These are phyloP conservation scores for Salix dunnii DNA, from an alignment of 345 rosid genomes.

Conservation along the genomic window DNA sequence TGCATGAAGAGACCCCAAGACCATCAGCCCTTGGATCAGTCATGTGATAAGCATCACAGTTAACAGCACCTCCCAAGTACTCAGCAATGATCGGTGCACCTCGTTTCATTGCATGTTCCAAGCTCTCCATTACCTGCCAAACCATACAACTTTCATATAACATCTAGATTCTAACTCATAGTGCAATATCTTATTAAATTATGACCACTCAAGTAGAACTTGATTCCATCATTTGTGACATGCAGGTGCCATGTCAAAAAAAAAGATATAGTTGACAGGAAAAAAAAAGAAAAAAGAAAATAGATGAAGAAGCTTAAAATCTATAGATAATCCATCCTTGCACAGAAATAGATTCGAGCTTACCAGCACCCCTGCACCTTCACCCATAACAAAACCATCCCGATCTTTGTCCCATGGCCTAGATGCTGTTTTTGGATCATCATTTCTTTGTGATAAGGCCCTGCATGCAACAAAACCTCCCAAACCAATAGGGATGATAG, in stretches of 20 bases:
- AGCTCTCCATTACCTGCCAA: slow-evolving; percentile 88
- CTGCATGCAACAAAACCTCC: slow-evolving; percentile 98
- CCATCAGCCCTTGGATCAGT: slow-evolving; percentile 99
- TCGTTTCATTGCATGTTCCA: slow-evolving; percentile 96
- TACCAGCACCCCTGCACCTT: slow-evolving; percentile 97
- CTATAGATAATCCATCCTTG: background rate
- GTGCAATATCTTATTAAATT: background rate
- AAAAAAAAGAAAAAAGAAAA: background rate
- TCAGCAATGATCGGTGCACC: slow-evolving; percentile 97
- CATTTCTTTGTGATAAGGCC: slow-evolving; percentile 96
- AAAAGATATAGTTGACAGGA: background rate
- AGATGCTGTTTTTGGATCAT: slow-evolving; percentile 95
- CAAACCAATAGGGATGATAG: slow-evolving; percentile 90
- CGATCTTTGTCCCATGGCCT: slow-evolving; percentile 97
- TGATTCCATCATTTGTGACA: background rate
- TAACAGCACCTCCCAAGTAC: slow-evolving; percentile 95
- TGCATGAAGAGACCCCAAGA: slow-evolving; percentile 97
- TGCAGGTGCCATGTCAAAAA: background rate
- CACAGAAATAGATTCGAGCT: slow-evolving; percentile 24
- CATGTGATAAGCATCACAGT: slow-evolving; percentile 99
- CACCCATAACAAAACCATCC: slow-evolving; percentile 99
- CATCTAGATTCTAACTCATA: background rate
- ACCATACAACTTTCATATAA: slow-evolving; percentile 9
- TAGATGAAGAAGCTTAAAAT: background rate
- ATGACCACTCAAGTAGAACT: background rate